These are phyloP conservation scores for Melanomma pulvis-pyrius DNA, from an alignment of 495 filamentous ascomycete species.

Conservation along the genomic window DNA sequence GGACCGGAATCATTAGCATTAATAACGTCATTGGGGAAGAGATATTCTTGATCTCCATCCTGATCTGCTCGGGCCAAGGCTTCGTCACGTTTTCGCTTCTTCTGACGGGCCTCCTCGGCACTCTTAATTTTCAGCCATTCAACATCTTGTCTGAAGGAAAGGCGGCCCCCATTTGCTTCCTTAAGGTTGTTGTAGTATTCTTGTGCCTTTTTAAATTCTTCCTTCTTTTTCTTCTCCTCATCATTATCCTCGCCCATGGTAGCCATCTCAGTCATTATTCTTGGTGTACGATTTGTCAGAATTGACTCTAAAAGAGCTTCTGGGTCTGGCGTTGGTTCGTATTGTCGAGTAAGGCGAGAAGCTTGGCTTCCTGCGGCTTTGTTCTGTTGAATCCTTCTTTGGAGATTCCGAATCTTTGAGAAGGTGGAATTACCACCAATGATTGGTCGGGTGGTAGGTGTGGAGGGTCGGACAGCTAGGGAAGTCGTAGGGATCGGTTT, in stretches of 20 bases:
- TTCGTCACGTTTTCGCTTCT: conserved; percentile 27
- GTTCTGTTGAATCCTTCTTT: conserved; percentile 9
- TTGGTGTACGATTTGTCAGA: background rate
- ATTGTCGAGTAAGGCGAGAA: background rate
- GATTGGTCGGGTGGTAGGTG: background rate
- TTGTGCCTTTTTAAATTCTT: conserved; percentile 18
- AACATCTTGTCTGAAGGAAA: conserved; percentile 25
- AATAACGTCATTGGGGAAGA: background rate
- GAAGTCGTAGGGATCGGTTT: background rate
- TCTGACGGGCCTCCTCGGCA: conserved; percentile 21
- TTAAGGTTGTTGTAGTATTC: conserved; percentile 15
- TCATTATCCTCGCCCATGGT: background rate
- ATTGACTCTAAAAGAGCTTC: conserved; percentile 7
- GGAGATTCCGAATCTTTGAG: conserved; percentile 8
- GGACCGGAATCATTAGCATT: background rate
- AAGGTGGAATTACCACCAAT: background rate
- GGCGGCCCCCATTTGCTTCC: conserved; percentile 4
- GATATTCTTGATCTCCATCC: background rate
- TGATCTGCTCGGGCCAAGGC: conserved; percentile 6
- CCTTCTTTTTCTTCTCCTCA: background rate
- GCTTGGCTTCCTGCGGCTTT: conserved; percentile 5
- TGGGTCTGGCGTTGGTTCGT: background rate
- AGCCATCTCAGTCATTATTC: background rate
- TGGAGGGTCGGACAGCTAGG: background rate
- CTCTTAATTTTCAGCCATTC: conserved; percentile 30